Conservation (phyloP, 2,329 filamentous ascomycete genomes). For the Talaromyces sp. region DNA sequence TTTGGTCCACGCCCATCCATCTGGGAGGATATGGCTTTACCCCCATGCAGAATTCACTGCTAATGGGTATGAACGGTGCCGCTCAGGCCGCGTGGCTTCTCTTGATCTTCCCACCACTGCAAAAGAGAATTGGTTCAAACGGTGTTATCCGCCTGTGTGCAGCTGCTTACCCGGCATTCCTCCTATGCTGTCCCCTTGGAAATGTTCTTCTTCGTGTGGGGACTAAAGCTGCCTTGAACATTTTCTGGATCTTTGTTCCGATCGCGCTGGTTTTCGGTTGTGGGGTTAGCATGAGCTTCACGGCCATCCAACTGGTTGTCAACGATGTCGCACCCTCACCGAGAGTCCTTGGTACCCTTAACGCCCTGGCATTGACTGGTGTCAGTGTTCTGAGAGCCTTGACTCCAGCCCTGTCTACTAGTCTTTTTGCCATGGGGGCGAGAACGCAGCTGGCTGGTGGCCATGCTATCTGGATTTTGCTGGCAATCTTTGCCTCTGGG, state of each 20-base stretch:
- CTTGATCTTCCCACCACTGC: conserved; percentile 68
- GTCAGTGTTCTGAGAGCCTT: conserved; percentile 66
- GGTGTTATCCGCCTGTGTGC: conserved; percentile 64
- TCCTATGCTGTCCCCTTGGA: conserved; percentile 56
- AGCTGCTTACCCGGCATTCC: conserved; percentile 65
- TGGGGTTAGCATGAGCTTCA: conserved; percentile 70
- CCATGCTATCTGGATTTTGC: conserved; percentile 62
- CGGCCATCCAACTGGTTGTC: conserved; percentile 70
- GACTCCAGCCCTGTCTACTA: conserved; percentile 66
- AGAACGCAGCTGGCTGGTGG: conserved; percentile 64
- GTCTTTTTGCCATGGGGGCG: conserved; percentile 69
- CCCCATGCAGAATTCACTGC: conserved; percentile 64
- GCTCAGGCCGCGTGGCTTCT: conserved; percentile 74
- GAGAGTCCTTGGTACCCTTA: conserved; percentile 68
- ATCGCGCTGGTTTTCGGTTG: conserved; percentile 57
- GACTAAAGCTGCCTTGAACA: conserved; percentile 34
- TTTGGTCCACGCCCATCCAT: conserved; percentile 47
- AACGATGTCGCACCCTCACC: conserved; percentile 73
- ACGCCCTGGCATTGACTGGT: conserved; percentile 67
- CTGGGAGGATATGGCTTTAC: conserved; percentile 69
- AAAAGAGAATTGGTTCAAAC: conserved; percentile 67
- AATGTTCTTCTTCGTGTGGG: conserved; percentile 59
- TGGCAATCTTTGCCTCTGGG: conserved; percentile 36
- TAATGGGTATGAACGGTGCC: conserved; percentile 66
- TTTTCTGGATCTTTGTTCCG: conserved; percentile 62